A percentile compares a stretch with the other conserved stretches of the same genome.
phyloP scores from a whole-genome alignment of 192 early-diverging fungal genomes.

The Backusella westeae region DNA sequence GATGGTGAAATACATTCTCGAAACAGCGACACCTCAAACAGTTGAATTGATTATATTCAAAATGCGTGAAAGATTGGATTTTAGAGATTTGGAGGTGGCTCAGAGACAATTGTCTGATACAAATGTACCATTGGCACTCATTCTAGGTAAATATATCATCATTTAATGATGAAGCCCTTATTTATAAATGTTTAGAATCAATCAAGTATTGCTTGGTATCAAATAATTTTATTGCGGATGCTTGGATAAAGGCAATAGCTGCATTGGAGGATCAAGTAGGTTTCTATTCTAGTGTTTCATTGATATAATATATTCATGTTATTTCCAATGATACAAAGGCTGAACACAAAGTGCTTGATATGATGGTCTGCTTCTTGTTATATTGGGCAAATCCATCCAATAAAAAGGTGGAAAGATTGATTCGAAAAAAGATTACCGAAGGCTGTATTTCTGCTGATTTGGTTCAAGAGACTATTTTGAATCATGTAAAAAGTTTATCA shows the following conservation, averaged over 20 bases:
- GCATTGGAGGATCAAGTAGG: slow-evolving; percentile 48
- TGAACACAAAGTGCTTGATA: slow-evolving; percentile 48
- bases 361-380: slow-evolving; percentile 49
- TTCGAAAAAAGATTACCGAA: slow-evolving; percentile 49
- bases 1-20: slow-evolving; percentile 71
- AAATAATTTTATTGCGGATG: slow-evolving; percentile 66
- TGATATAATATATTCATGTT: neutral
- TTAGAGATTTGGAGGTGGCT: slow-evolving; percentile 55
- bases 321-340: slow-evolving; percentile 18
- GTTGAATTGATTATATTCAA: slow-evolving; percentile 41
- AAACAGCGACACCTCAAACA: slow-evolving; percentile 54
- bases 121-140: slow-evolving; percentile 38
- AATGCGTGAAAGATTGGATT: slow-evolving; percentile 62
- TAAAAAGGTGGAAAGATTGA: slow-evolving; percentile 50
- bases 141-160: slow-evolving; percentile 33
- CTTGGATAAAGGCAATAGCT: slow-evolving; percentile 64
- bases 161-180: neutral
- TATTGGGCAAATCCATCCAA: slow-evolving; percentile 50
- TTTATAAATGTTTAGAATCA: slow-evolving; percentile 44
- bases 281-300: neutral
- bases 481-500: slow-evolving; percentile 44
- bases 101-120: slow-evolving; percentile 21
- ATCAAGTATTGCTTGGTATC: slow-evolving; percentile 63
- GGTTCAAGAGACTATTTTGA: slow-evolving; percentile 44
- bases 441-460: slow-evolving; percentile 43